Percentiles rank a stretch among this genome's conserved stretches.
Evolutionary conservation across 805 yeast species (phyloP).

Genomic region (Candida piceae): DNA sequence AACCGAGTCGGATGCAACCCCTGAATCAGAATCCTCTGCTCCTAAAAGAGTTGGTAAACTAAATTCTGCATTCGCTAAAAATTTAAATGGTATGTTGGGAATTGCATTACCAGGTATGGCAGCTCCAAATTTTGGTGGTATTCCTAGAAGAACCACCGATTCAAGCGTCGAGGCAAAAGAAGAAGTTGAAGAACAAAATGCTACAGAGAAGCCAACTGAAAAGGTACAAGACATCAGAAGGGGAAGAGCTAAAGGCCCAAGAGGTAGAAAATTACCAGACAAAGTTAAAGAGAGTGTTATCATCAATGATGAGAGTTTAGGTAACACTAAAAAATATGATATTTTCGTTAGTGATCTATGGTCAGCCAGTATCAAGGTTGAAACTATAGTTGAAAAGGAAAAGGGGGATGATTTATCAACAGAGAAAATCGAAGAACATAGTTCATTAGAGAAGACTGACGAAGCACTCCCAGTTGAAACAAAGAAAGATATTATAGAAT

Average conservation of each 20-base stretch:
- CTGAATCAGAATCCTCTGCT: conserved; percentile 1
- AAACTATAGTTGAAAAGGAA: background rate
- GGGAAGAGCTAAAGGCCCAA: conserved; percentile 66
- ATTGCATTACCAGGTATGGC: conserved; percentile 51
- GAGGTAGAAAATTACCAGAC: conserved; percentile 64
- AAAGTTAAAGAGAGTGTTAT: conserved; percentile 41
- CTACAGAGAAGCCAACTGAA: conserved; percentile 2
- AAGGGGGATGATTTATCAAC: background rate
- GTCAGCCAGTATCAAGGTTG: too few relatives aligned
- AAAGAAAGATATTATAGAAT: too few relatives aligned
- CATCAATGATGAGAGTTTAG: conserved; percentile 30
- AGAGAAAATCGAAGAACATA: background rate
- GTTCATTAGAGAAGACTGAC: background rate
- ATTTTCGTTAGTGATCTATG: conserved; percentile 34
- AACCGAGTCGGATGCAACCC: too few relatives aligned
- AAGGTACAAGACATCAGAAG: conserved; percentile 34
- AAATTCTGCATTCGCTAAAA: conserved; percentile 46
- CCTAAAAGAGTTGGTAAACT: conserved; percentile 19
- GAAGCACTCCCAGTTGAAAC: too few relatives aligned
- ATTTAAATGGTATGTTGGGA: conserved; percentile 53
- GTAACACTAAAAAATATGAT: conserved; percentile 28
- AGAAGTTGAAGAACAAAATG: conserved; percentile 10
- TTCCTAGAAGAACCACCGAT: conserved; percentile 12
- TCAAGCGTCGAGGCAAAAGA: conserved; percentile 8
- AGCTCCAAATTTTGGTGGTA: conserved; percentile 46